A percentile compares a stretch with the other conserved stretches of the same genome.
Conservation (phyloP, 805 yeast species). For the Naumovozyma castellii region DNA sequence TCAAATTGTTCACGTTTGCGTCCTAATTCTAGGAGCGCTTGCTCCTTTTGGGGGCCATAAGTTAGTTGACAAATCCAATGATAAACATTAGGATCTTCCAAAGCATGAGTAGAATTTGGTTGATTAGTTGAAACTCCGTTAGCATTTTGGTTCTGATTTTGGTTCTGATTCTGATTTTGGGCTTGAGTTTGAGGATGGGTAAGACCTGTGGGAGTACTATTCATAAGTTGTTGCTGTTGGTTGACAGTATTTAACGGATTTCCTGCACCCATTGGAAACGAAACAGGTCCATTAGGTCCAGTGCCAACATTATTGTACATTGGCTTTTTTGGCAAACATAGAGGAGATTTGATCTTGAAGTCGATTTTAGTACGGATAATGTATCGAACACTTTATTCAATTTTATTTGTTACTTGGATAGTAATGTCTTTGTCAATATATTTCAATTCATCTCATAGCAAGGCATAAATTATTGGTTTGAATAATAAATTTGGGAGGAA, state of each 20-base stretch:
- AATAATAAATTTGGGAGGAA: no score
- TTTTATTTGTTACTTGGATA: no score
- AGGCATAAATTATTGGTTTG: no score
- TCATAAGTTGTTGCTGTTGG: not conserved
- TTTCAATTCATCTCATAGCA: no score
- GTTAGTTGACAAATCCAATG: conserved; percentile 86
- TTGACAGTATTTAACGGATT: not conserved
- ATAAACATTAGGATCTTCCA: conserved; percentile 74
- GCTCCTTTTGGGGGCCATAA: conserved; percentile 84
- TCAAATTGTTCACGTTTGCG: conserved; percentile 92
- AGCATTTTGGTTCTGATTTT: not conserved
- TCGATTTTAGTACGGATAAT: no score
- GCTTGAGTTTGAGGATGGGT: not conserved
- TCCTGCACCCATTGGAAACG: conserved; percentile 1
- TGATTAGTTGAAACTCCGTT: conserved; percentile 2
- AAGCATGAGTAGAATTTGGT: conserved; percentile 30
- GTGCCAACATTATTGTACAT: not conserved
- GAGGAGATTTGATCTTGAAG: no score
- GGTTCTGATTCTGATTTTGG: not conserved
- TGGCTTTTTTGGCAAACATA: conserved; percentile 2
- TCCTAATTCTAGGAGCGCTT: conserved; percentile 85
- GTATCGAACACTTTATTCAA: no score
- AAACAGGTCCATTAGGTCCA: not conserved
- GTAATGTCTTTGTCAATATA: no score
- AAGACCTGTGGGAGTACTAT: not conserved